phyloP scores from a whole-genome alignment of 495 filamentous ascomycete species.

The Bacidia rubella region DNA sequence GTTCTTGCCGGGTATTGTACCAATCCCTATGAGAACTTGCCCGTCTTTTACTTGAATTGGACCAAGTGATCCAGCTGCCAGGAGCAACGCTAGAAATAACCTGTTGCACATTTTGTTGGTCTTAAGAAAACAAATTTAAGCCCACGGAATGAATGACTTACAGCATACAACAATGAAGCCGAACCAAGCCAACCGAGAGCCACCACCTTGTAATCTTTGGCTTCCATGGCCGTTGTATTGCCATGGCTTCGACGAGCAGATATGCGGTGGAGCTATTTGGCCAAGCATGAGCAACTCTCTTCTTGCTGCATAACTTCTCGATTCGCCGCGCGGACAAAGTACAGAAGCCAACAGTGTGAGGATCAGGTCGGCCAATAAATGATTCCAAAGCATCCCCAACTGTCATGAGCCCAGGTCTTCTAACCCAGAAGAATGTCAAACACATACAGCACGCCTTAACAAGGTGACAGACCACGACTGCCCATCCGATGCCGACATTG shows the following conservation, averaged over 20 bases:
- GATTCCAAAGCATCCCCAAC: neutral
- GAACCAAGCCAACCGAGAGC: neutral
- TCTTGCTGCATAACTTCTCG: neutral
- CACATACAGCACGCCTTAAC: conserved; percentile 13
- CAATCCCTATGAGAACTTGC: neutral
- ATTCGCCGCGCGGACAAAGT: neutral
- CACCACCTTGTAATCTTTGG: neutral
- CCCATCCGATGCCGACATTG: neutral
- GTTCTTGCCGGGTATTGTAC: neutral
- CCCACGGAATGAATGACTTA: neutral
- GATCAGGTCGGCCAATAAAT: neutral
- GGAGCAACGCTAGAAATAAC: neutral
- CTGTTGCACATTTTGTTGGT: neutral
- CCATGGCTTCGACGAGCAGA: neutral
- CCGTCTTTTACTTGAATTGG: neutral
- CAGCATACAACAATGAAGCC: neutral
- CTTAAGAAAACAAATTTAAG: too few relatives aligned
- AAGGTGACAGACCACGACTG: conserved; percentile 12
- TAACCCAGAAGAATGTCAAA: neutral
- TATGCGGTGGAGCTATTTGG: neutral
- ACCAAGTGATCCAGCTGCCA: neutral
- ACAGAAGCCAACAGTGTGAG: neutral
- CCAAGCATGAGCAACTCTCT: neutral
- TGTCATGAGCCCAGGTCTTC: neutral
- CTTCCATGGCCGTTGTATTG: neutral